Evolutionary conservation across 2,329 filamentous ascomycete genomes (phyloP).

Genomic region (Trichophyton schoenleinii): DNA sequence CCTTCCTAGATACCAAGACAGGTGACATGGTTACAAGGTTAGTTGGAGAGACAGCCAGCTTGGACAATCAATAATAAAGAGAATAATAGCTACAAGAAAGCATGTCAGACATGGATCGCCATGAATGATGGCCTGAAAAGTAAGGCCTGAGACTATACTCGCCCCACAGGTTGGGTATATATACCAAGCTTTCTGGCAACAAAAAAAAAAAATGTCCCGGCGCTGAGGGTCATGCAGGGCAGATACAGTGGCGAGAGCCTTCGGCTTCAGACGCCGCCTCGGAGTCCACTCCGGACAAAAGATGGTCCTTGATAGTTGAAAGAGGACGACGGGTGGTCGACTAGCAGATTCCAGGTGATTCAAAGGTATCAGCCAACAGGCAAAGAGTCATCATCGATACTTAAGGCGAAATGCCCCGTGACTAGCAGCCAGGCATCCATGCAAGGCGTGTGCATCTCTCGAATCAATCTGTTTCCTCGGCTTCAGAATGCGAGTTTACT

Average conservation of each 20-base stretch:
- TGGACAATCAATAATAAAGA: neutral
- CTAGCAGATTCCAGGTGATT: no score
- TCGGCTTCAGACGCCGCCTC: neutral
- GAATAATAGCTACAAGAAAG: neutral
- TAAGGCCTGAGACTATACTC: neutral
- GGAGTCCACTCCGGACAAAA: neutral
- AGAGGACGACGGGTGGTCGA: no score
- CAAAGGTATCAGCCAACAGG: neutral
- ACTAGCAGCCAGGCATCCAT: neutral
- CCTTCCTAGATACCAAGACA: no score
- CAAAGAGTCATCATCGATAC: neutral
- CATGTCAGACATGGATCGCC: neutral
- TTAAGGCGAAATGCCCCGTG: neutral
- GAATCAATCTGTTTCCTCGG: neutral
- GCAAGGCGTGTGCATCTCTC: neutral
- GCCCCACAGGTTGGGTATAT: neutral
- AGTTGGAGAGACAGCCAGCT: no score
- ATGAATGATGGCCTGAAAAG: neutral
- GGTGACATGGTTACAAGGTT: no score
- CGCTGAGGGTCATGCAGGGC: neutral
- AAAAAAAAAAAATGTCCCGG: neutral
- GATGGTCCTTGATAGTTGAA: neutral
- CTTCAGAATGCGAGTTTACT: neutral
- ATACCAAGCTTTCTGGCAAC: neutral
- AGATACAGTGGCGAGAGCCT: neutral